Conservation (phyloP, 208 protist species). For the Trypanosoma scelopori region DNA sequence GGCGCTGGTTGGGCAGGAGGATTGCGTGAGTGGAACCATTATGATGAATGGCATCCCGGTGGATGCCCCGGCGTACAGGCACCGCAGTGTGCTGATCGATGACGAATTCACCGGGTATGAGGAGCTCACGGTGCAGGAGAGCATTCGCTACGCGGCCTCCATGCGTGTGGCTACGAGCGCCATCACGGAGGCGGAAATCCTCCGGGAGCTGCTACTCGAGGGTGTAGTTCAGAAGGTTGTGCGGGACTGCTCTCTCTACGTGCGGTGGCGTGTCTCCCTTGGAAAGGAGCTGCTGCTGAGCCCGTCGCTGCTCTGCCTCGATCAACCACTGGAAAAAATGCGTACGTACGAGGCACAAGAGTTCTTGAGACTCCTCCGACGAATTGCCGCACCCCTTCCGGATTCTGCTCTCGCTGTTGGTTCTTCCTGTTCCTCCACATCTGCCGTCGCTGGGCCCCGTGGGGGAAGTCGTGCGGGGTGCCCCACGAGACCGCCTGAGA, state of each 20-base stretch:
- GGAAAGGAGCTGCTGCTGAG: constrained; percentile 62
- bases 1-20: constrained; percentile 40
- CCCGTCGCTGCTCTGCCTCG: constrained; percentile 51
- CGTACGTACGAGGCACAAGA: constrained; percentile 66
- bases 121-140: constrained; percentile 55
- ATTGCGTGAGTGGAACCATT: constrained; percentile 31
- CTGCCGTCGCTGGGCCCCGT: neutral
- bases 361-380: constrained; percentile 44
- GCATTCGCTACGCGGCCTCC: constrained; percentile 47
- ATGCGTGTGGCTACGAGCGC: constrained; percentile 45
- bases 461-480: too few species aligned
- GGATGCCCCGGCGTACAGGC: constrained; percentile 42
- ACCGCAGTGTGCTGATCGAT: constrained; percentile 33
- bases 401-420: neutral
- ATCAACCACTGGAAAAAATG: constrained; percentile 47
- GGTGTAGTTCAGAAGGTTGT: constrained; percentile 28
- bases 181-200: constrained; percentile 42
- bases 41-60: constrained; percentile 61
- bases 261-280: constrained; percentile 48
- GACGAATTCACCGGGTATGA: constrained; percentile 38
- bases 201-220: constrained; percentile 40
- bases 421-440: neutral
- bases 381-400: constrained; percentile 23
- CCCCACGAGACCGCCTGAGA: too few species aligned
- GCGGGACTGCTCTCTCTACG: constrained; percentile 45